Evolutionary conservation across 805 yeast genomes (phyloP).

Genomic region (Clavispora vitiphila): DNA sequence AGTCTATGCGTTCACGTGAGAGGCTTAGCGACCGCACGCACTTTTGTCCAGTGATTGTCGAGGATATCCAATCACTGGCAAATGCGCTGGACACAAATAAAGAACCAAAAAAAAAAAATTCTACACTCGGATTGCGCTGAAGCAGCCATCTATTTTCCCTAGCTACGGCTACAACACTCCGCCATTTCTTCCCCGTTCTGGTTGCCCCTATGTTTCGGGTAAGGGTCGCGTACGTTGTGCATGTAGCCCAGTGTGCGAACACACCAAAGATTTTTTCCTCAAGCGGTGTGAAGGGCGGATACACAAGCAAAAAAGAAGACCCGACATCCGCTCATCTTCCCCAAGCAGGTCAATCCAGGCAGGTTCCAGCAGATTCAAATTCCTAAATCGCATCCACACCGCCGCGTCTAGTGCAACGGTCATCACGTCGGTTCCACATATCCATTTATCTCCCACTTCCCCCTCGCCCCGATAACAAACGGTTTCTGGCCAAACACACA

Average conservation of each 20-base stretch:
- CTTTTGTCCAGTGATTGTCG: background rate
- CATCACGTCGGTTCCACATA: background rate
- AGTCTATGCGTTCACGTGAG: background rate
- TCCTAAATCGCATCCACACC: background rate
- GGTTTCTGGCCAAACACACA: background rate
- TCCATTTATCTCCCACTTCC: background rate
- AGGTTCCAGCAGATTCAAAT: background rate
- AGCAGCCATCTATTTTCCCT: too few species aligned
- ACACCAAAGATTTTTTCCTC: slow-evolving; percentile 1
- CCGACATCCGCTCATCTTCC: background rate
- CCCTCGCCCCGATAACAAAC: slow-evolving; percentile 1
- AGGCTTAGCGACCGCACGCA: background rate
- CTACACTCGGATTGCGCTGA: too few species aligned
- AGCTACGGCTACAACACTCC: too few species aligned
- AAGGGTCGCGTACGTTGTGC: slow-evolving; percentile 1
- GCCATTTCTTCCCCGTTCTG: background rate
- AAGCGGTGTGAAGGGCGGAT: background rate
- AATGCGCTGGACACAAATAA: too few species aligned
- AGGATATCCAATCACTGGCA: background rate
- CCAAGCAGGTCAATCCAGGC: background rate
- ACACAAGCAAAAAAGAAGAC: background rate
- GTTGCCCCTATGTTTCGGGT: slow-evolving; percentile 2
- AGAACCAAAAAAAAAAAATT: too few species aligned
- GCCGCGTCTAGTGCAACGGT: background rate
- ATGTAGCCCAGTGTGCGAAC: background rate